A percentile compares a stretch with the other conserved stretches of the same genome.
Evolutionary conservation across 306 rosid species (phyloP).

Genomic region (Sechiopsis laciniata): DNA sequence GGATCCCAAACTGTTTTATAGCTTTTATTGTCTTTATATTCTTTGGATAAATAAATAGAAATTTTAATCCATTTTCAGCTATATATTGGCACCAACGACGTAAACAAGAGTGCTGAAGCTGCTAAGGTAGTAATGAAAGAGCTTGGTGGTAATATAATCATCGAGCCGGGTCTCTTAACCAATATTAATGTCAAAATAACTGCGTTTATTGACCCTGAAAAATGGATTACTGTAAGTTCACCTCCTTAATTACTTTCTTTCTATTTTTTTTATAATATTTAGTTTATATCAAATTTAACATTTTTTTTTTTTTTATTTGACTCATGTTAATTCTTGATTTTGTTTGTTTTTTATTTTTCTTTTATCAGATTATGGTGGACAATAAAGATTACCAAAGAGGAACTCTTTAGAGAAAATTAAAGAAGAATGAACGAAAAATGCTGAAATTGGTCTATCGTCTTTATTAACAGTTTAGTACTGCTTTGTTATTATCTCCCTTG

Average conservation of each 20-base stretch:
- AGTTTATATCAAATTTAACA: too few relatives aligned
- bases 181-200: not conserved
- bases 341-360: not conserved
- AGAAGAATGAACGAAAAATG: not conserved
- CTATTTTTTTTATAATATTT: not conserved
- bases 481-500: not conserved
- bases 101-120: not conserved
- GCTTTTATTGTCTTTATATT: too few relatives aligned
- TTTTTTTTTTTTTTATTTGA: not conserved
- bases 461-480: not conserved
- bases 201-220: not conserved
- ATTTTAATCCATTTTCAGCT: not conserved
- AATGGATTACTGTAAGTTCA: not conserved
- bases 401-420: not conserved
- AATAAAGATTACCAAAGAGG: conserved; percentile 13
- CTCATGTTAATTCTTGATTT: not conserved
- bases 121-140: conserved; percentile 9
- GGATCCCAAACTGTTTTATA: too few relatives aligned
- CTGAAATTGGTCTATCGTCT: not conserved
- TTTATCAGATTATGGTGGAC: conserved; percentile 2
- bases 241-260: not conserved
- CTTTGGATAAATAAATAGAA: too few relatives aligned
- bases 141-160: not conserved
- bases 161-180: not conserved
- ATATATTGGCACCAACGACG: not conserved